Base-by-base conservation (phyloP, 2,329 filamentous ascomycete species). In the Passalora sequoiae region DNA sequence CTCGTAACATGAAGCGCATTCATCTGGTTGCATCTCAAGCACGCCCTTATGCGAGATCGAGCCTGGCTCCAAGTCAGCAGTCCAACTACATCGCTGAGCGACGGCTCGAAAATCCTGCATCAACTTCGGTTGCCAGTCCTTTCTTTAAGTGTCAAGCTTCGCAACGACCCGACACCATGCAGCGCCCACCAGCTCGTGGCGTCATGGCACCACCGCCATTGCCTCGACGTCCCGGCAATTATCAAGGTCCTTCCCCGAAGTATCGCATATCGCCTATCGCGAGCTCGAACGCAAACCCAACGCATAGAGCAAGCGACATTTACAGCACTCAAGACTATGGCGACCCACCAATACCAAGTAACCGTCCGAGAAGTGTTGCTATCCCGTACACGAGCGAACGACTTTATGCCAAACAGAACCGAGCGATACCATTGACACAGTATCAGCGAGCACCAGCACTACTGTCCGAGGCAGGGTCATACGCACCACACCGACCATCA, bases 61-160 rank as follows among this genome's bases (percentile, higher is more conserved):
- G 16, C 3, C 3, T 8, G 2, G 12, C 29, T 15, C n/a, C n/a
- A n/a, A 16, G 8, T 16, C 12, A 13, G 29, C 29, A 32, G 12
- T 16, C 12, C 12, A 8, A 4, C 4, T 8, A 8, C 29, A 32
- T n/a, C 8, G 8, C 38, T n/a, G 21, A 38, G 15, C 44, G 25
- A 9, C 32, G 10, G 24, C 28, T 27, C 22, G 15, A 19, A 25
- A 9, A 25, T n/a, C 44, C 44, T 6, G 40, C 46, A 0, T 21
- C 25, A 1, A 38, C 61, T 29, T 57, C 57, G 6, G 61, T 68
- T 41, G 57, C 64, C 55, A 70, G 67, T 61, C 64, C 67, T 7
- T 68, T 67, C 49, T 68, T 69, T 49, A 53, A 40, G 16, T 39
- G 38, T 10, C 4, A 22, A 32, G 17, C 41, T 4, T 10, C 27